Evolutionary conservation across 2,329 filamentous ascomycete genomes (phyloP).

Genomic region (Sarocladium brachiariae): DNA sequence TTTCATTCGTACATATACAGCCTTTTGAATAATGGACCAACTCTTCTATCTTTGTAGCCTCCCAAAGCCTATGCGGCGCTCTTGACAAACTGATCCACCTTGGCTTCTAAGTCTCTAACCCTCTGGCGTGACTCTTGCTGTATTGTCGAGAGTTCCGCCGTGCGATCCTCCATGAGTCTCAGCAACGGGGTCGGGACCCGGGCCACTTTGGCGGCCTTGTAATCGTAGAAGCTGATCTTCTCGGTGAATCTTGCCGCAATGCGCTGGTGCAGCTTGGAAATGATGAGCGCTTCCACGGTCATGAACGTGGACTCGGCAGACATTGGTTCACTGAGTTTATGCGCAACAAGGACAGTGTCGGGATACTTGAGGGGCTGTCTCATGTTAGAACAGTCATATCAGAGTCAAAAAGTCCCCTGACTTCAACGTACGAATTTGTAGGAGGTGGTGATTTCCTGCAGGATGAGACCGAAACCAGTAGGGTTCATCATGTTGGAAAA

Average conservation of each 20-base stretch:
- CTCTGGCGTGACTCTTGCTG: neutral
- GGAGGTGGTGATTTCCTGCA: constrained; percentile 72
- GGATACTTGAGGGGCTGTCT: constrained; percentile 78
- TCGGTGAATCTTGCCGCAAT: constrained; percentile 69
- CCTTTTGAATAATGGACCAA: neutral
- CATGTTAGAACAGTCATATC: no score
- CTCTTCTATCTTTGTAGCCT: no score
- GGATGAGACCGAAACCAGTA: constrained; percentile 62
- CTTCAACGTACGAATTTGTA: constrained; percentile 85
- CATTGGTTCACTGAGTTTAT: constrained; percentile 60
- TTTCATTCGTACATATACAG: neutral
- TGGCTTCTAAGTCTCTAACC: neutral
- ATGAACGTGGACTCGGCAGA: constrained; percentile 39
- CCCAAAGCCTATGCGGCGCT: neutral
- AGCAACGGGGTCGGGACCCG: constrained; percentile 35
- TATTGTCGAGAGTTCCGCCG: neutral
- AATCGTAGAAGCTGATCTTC: constrained; percentile 71
- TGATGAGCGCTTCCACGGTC: constrained; percentile 52
- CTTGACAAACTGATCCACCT: neutral
- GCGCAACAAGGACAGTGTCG: constrained; percentile 75
- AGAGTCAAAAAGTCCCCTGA: no score
- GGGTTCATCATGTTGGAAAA: constrained; percentile 68
- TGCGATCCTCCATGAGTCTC: constrained; percentile 20
- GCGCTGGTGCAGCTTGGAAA: constrained; percentile 69
- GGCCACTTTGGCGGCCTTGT: constrained; percentile 29